These are phyloP conservation scores for Lentinula boryana DNA, from an alignment of 768 basidiomycete genomes.

Conservation along the genomic window DNA sequence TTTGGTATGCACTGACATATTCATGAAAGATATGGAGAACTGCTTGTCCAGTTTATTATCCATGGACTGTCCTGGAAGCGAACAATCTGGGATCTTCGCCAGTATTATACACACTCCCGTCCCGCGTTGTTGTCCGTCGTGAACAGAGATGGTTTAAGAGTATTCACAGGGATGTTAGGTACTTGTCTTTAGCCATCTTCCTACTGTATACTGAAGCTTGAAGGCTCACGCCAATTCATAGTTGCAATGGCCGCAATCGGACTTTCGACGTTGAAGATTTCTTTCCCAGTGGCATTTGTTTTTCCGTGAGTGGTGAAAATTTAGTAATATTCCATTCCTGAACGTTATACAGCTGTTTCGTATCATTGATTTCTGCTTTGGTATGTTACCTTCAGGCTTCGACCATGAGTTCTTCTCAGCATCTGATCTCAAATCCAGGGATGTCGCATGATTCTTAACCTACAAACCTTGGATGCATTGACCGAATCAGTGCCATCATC, in stretches of 20 bases:
- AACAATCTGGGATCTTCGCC: slow-evolving; percentile 1
- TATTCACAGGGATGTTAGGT: not conserved
- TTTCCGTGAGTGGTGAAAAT: not conserved
- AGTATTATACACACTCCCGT: not conserved
- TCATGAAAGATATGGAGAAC: not conserved
- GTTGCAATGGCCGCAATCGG: not conserved
- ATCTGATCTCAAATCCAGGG: not conserved
- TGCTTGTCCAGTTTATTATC: not conserved
- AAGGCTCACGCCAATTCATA: not conserved
- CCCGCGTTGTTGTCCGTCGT: not conserved
- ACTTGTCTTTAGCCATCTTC: not conserved
- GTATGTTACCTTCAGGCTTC: not conserved
- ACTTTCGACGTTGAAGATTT: not conserved
- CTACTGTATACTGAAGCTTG: not conserved
- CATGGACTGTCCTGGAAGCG: not conserved
- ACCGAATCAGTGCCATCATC: not conserved
- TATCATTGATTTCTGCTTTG: not conserved
- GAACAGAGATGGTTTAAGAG: not conserved
- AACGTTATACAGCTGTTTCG: not conserved
- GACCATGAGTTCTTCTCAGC: not conserved
- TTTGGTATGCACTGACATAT: not conserved
- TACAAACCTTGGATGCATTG: not conserved
- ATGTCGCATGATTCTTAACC: not conserved
- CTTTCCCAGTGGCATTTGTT: not conserved
- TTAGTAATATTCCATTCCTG: not conserved